phyloP scores from a whole-genome alignment of 2,329 filamentous ascomycete genomes.

The Alternaria sp. region DNA sequence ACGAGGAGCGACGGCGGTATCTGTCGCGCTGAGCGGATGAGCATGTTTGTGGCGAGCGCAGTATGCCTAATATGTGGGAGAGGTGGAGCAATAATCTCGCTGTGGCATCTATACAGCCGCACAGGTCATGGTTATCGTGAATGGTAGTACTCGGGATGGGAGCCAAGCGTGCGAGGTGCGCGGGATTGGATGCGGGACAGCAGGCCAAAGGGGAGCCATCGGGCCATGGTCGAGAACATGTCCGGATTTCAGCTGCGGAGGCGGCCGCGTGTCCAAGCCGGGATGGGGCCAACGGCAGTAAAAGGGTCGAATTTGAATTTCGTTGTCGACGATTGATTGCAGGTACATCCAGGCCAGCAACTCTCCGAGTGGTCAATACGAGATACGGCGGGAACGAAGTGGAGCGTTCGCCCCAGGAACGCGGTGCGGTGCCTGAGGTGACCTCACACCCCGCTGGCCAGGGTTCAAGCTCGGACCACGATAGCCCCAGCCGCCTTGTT shows the following conservation, averaged over 20 bases:
- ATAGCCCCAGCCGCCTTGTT: background rate
- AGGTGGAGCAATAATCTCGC: background rate
- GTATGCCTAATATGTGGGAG: background rate
- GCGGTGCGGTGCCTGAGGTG: background rate
- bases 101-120: conserved; percentile 2
- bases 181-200: conserved; percentile 23
- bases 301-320: background rate
- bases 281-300: background rate
- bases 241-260: background rate
- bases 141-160: conserved; percentile 21
- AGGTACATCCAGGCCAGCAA: background rate
- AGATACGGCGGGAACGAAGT: background rate
- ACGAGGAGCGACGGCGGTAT: conserved; percentile 31
- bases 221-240: conserved; percentile 15
- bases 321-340: background rate
- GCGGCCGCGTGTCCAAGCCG: background rate
- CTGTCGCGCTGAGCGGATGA: conserved; percentile 31
- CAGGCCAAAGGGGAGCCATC: conserved; percentile 8
- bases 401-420: conserved; percentile 1
- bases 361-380: background rate
- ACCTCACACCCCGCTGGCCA: background rate
- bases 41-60: conserved; percentile 23
- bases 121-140: conserved; percentile 15
- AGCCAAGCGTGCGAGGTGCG: conserved; percentile 23
- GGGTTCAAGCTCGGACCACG: background rate